Conservation (phyloP, 192 early-diverging fungal genomes). For the Martensiomyces pterosporus region DNA sequence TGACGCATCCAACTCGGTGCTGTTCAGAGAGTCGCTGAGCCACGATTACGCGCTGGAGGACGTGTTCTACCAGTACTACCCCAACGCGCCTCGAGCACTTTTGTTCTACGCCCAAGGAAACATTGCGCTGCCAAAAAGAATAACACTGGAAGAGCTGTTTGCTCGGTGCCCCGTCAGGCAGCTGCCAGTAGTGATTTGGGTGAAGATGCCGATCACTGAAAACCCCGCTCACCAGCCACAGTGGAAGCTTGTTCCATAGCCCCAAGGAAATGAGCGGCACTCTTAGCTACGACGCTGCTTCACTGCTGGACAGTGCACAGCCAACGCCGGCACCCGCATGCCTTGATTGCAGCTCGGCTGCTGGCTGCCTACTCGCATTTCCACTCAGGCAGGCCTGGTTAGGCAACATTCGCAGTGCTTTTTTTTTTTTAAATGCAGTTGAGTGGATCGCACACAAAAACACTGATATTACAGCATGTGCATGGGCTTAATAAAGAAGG, state of each 20-base stretch:
- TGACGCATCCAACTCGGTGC: conserved; percentile 27
- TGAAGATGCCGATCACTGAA: conserved; percentile 10
- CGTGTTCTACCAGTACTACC: conserved; percentile 39
- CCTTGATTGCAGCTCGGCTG: too few relatives aligned
- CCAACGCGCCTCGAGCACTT: conserved; percentile 26
- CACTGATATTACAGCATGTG: too few relatives aligned
- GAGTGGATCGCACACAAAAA: too few relatives aligned
- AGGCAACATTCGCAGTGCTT: too few relatives aligned
- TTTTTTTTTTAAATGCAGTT: too few relatives aligned
- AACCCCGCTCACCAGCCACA: conserved; percentile 15
- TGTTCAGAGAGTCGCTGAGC: conserved; percentile 36
- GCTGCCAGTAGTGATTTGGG: conserved; percentile 37
- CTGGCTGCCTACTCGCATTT: too few relatives aligned
- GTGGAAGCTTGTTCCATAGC: conserved; percentile 11
- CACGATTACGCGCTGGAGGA: conserved; percentile 40
- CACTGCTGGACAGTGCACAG: too few relatives aligned
- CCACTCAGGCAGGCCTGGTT: too few relatives aligned
- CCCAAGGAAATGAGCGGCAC: not conserved
- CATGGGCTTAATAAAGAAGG: too few relatives aligned
- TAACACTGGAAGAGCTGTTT: conserved; percentile 14
- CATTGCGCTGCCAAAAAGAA: conserved; percentile 25
- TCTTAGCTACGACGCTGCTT: too few relatives aligned
- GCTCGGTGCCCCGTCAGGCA: conserved; percentile 6
- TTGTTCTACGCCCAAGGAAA: conserved; percentile 32
- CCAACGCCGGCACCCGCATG: too few relatives aligned